Conservation (phyloP, 331 rosid genomes). For the Quercus phellos region DNA sequence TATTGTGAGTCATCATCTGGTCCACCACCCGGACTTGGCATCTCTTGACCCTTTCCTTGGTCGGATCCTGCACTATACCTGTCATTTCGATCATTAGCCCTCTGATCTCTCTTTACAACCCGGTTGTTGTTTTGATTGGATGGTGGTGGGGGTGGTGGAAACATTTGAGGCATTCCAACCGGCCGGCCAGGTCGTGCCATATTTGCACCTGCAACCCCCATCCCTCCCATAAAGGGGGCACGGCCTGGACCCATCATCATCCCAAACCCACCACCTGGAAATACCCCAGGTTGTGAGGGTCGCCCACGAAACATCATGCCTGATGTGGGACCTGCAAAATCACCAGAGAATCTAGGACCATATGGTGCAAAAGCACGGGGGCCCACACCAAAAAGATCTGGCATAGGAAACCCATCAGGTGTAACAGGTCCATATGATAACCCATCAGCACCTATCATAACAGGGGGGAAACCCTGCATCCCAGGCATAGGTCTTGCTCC, state of each 20-base stretch:
- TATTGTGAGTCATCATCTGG: constrained; percentile 63
- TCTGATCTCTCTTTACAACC: constrained; percentile 61
- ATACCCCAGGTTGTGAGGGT: constrained; percentile 86
- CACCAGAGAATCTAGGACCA: constrained; percentile 88
- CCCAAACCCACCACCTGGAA: constrained; percentile 86
- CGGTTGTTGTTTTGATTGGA: constrained; percentile 58
- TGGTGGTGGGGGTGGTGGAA: constrained; percentile 65
- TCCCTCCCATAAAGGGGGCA: constrained; percentile 87
- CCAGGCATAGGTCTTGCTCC: constrained; percentile 94
- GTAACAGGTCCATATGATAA: constrained; percentile 78
- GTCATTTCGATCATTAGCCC: constrained; percentile 64
- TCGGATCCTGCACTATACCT: constrained; percentile 58
- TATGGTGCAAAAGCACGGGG: constrained; percentile 82
- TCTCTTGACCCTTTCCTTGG: constrained; percentile 67
- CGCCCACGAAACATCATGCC: constrained; percentile 96
- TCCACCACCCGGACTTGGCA: constrained; percentile 56
- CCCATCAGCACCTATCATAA: constrained; percentile 90
- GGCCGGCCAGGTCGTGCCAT: constrained; percentile 73
- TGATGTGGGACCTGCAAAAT: constrained; percentile 69
- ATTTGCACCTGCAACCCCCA: constrained; percentile 74
- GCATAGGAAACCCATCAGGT: constrained; percentile 93
- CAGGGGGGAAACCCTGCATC: constrained; percentile 84
- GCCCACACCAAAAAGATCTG: constrained; percentile 77
- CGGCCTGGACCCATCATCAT: constrained; percentile 99
- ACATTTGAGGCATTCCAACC: constrained; percentile 70